Evolutionary conservation across 1,284 basidiomycete species (phyloP), one percentile per base, ranked within the genome.

Genomic region (Sporisorium exsertum): DNA sequence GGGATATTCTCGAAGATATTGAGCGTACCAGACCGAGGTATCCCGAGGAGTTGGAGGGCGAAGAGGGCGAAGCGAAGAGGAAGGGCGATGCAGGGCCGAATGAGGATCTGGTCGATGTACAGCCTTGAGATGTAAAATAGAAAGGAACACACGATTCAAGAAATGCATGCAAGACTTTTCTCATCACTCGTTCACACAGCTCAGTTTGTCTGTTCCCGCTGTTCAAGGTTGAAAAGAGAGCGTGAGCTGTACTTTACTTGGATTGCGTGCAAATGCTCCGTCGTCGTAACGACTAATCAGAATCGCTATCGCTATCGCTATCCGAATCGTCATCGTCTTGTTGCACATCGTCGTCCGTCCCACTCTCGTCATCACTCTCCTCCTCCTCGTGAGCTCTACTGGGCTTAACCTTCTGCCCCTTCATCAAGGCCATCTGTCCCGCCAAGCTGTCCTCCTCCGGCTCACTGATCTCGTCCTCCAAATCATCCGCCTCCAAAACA

Each of bases 351-450:
- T 77, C 78, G 12, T 77, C 86, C n/a, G 86, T 85, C 9, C 84
- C 86, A 49, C 78, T 81, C 42, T 84, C 86, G 67, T 86, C 87
- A 40, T 87, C 87, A 37, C 88, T 88, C 53, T 87, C 87, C 32
- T 87, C 86, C 15, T 10, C 29, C 29, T 32, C 29, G 29, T 5
- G 5, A 10, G 15, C 37, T 2, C 88, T 87, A 90, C 49, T 61
- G 32, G 69, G 73, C 89, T 95, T 96, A 61, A 98, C 95, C 42
- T 90, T 86, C 16, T 92, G 93, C 6, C 97, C 97, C 58, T 94
- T 91, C 94, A 99, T 96, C 55, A 92, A 90, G 3, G 96, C 95
- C 95, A 99, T 97, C 88, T 99, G 97, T 4, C 97, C 97, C 3
- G 95, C 97, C 51, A 99, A 88, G 26, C 95, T 0, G 49, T 85